Evolutionary conservation across 306 rosid genomes (phyloP).

Genomic region (Citrullus colocynthis): DNA sequence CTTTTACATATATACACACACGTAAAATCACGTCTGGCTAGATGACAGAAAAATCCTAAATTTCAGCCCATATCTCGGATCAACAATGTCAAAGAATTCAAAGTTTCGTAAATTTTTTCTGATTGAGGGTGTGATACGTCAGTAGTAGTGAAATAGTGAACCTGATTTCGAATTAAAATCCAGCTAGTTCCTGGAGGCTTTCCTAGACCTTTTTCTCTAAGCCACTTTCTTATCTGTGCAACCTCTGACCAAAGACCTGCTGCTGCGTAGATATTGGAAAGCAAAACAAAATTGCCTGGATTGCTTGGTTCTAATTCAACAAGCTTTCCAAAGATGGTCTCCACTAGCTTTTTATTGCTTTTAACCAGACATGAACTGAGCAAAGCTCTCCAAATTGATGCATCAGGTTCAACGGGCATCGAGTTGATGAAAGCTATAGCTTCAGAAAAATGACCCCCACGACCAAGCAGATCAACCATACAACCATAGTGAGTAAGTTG

Average conservation of each 20-base stretch:
- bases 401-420: slow-evolving; percentile 28
- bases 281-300: slow-evolving; percentile 28
- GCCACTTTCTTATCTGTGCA: slow-evolving; percentile 18
- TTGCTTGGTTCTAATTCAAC: slow-evolving; percentile 33
- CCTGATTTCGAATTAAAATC: slow-evolving; percentile 25
- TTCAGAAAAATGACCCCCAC: slow-evolving; percentile 26
- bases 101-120: slow-evolving; percentile 19
- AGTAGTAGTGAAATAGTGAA: slow-evolving; percentile 20
- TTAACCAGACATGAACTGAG: slow-evolving; percentile 27
- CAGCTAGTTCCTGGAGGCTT: slow-evolving; percentile 33
- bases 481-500: slow-evolving; percentile 38
- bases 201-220: slow-evolving; percentile 23
- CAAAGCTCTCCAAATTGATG: slow-evolving; percentile 42
- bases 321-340: slow-evolving; percentile 22
- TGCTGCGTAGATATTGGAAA: slow-evolving; percentile 35
- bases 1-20: not conserved
- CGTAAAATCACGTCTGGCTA: not conserved
- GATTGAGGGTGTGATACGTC: slow-evolving; percentile 27
- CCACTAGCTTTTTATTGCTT: slow-evolving; percentile 15
- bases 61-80: slow-evolving; percentile 21
- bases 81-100: slow-evolving; percentile 18
- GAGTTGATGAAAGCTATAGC: slow-evolving; percentile 26
- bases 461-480: slow-evolving; percentile 38
- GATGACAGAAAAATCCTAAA: not conserved
- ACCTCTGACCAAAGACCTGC: slow-evolving; percentile 30